These are phyloP conservation scores for Oxytropis ochrocephala DNA, from an alignment of 306 rosid species.

Conservation along the genomic window DNA sequence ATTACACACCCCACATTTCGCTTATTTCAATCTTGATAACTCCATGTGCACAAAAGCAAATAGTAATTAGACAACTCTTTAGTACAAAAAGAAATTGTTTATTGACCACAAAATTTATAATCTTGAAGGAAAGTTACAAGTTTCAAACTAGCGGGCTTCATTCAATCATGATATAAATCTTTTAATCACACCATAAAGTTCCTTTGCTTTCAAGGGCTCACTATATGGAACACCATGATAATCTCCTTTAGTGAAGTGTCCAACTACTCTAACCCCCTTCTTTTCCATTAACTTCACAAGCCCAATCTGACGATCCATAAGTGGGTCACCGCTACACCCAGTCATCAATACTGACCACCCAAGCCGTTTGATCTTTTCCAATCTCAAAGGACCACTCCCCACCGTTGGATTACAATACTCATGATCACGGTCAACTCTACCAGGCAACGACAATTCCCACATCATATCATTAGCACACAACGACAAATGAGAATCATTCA, in stretches of 20 bases:
- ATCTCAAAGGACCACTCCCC: not conserved
- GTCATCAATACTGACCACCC: constrained; percentile 35
- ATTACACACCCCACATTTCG: too few relatives aligned
- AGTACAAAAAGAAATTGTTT: too few relatives aligned
- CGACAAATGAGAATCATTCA: constrained; percentile 12
- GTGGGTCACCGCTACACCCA: constrained; percentile 46
- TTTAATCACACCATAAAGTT: not conserved
- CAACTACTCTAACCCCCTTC: constrained; percentile 30
- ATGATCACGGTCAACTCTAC: constrained; percentile 43
- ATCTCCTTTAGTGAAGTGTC: constrained; percentile 31
- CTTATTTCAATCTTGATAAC: too few relatives aligned
- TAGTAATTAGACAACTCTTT: too few relatives aligned
- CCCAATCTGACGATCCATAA: constrained; percentile 41
- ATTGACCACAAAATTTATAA: not conserved
- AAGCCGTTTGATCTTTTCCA: constrained; percentile 11
- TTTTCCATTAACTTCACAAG: constrained; percentile 24
- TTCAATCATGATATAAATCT: constrained; percentile 4
- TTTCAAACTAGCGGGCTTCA: not conserved
- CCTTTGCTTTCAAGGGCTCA: constrained; percentile 21
- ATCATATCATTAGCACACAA: constrained; percentile 5
- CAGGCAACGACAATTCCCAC: constrained; percentile 46
- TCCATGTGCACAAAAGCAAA: not conserved
- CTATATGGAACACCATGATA: constrained; percentile 32
- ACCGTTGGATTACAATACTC: constrained; percentile 45
- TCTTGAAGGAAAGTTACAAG: not conserved